Conservation (phyloP, 2,329 filamentous ascomycete genomes). For the Metarhizium rileyi region DNA sequence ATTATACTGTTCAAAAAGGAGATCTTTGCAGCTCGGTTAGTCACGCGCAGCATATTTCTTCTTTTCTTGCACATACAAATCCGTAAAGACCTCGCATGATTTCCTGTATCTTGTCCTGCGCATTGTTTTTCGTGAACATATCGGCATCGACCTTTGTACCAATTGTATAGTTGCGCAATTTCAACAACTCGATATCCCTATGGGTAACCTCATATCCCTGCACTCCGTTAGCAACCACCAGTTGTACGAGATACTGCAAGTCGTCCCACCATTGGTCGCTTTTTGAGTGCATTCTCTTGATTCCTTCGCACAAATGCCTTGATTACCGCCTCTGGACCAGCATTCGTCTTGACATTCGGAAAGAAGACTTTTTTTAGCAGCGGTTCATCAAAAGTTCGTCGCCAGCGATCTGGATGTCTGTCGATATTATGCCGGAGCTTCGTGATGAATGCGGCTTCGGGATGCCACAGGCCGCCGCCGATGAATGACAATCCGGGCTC, state of each 20-base stretch:
- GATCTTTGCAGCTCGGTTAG: conserved; percentile 36
- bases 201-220: conserved; percentile 69
- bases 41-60: background rate
- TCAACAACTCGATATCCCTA: conserved; percentile 68
- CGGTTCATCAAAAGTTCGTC: conserved; percentile 52
- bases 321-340: conserved; percentile 43
- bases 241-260: background rate
- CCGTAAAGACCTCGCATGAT: conserved; percentile 61
- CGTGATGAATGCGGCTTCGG: conserved; percentile 55
- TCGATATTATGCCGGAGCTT: conserved; percentile 68
- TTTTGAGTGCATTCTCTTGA: conserved; percentile 68
- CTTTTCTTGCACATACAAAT: conserved; percentile 54
- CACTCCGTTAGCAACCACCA: background rate
- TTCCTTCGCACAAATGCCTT: conserved; percentile 64
- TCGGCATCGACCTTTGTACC: conserved; percentile 56
- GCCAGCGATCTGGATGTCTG: conserved; percentile 58
- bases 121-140: conserved; percentile 51
- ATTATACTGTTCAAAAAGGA: conserved; percentile 63
- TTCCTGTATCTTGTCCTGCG: conserved; percentile 54
- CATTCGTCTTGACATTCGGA: conserved; percentile 24
- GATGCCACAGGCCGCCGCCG: conserved; percentile 75
- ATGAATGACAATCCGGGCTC: conserved; percentile 64
- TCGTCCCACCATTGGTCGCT: conserved; percentile 63
- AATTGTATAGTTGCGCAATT: conserved; percentile 71
- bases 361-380: conserved; percentile 57